phyloP scores from a whole-genome alignment of 2,329 filamentous ascomycete species.

The Apiospora kogelbergensis region DNA sequence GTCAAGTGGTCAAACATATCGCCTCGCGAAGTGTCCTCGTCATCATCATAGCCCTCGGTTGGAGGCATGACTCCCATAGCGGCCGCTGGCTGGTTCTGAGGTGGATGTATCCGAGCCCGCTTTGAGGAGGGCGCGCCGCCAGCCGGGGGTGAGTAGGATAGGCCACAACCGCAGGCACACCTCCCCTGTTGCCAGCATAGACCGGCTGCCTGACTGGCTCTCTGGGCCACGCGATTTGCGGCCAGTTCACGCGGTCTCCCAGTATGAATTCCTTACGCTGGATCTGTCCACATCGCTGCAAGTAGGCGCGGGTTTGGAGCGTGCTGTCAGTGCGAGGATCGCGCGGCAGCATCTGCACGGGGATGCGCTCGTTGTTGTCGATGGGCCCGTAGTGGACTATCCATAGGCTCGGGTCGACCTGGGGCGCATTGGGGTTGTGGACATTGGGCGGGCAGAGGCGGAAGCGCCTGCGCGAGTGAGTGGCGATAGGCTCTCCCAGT shows the following conservation, averaged over 20 bases:
- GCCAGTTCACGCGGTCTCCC: constrained; percentile 86
- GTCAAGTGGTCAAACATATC: constrained; percentile 90
- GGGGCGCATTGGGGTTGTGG: constrained; percentile 67
- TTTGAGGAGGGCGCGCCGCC: constrained; percentile 55
- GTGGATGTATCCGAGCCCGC: constrained; percentile 47
- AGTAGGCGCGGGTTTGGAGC: constrained; percentile 63
- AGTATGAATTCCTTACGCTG: constrained; percentile 94
- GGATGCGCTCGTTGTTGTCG: constrained; percentile 72
- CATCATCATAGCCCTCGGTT: constrained; percentile 68
- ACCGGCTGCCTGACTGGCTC: constrained; percentile 52
- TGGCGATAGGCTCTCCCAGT: constrained; percentile 71
- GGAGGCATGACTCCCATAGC: constrained; percentile 35
- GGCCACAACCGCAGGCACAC: constrained; percentile 60
- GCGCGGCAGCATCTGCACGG: constrained; percentile 65
- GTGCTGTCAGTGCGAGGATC: constrained; percentile 60
- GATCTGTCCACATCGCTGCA: constrained; percentile 75
- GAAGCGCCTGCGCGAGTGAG: constrained; percentile 81
- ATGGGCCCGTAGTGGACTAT: constrained; percentile 86
- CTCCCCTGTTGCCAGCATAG: constrained; percentile 47
- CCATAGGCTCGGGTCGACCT: constrained; percentile 81
- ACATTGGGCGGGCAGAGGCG: constrained; percentile 73
- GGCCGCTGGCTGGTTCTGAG: constrained; percentile 37
- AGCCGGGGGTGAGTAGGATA: constrained; percentile 53
- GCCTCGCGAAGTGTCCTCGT: constrained; percentile 83
- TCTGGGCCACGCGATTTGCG: constrained; percentile 71